Conservation (phyloP, 345 rosid genomes). For the Pseudoturritis turrita region DNA sequence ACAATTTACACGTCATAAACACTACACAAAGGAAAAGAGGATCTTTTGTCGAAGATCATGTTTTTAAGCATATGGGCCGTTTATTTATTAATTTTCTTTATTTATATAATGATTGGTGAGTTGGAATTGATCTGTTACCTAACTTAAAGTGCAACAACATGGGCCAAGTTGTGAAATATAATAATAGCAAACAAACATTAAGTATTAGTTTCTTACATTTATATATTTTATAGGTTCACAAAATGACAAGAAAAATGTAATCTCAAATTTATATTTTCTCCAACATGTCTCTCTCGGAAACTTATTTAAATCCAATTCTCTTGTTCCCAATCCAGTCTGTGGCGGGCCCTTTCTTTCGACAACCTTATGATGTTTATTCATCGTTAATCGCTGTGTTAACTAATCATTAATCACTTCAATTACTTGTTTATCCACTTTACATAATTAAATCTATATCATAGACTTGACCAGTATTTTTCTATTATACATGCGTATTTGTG, state of each 20-base stretch:
- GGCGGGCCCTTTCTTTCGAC: constrained; percentile 17
- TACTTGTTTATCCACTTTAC: background rate
- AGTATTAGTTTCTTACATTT: background rate
- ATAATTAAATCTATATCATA: background rate
- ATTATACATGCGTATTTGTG: constrained; percentile 1
- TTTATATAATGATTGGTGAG: constrained; percentile 28
- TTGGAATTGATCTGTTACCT: constrained; percentile 37
- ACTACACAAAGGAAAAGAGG: constrained; percentile 15
- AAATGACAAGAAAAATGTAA: constrained; percentile 18
- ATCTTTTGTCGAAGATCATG: constrained; percentile 32
- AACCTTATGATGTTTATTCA: background rate
- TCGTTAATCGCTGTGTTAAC: constrained; percentile 9
- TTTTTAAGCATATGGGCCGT: constrained; percentile 21
- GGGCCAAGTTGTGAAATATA: constrained; percentile 27
- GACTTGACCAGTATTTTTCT: background rate
- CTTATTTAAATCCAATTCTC: constrained; percentile 1
- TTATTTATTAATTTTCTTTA: background rate
- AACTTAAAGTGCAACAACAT: constrained; percentile 34
- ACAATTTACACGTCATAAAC: constrained; percentile 28
- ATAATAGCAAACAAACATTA: background rate
- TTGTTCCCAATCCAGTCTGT: constrained; percentile 13
- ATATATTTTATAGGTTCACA: background rate
- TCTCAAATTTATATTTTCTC: background rate
- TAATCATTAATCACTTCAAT: constrained; percentile 7
- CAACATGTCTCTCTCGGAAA: constrained; percentile 22